Base-by-base conservation (phyloP, 805 yeast genomes). In the Metschnikowia gelsemii region DNA sequence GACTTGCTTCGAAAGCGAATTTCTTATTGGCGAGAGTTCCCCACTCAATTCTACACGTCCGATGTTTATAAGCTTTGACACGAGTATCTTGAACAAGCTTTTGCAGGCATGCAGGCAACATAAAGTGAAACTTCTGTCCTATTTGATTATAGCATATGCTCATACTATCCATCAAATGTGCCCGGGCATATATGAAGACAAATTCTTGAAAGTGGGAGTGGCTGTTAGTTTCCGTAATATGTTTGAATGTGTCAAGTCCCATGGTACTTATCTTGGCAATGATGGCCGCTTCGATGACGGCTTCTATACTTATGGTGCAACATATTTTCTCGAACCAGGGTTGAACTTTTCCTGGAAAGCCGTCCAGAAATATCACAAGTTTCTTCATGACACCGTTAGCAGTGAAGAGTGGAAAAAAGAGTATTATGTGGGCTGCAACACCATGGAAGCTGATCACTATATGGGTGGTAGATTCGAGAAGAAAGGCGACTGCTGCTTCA, bases 181-280 rank as follows among this genome's bases (percentile, higher is more conserved):
- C 14, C 44, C 44, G 2, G 39, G 39, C 4, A 21, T 33, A 8
- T 44, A 40, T 34, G 22, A 30, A 4, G 33, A 40, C 22, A 40
- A 40, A 21, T 40, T 19, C 21, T 40, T 40, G 32, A 44, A 32
- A 32, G 34, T 40, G 27, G 42, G 42, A 6, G 23, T 40, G 3
- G 44, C 47, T 2, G 47, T 19, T 18, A 44, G 47, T 24, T 44
- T 40, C 23, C 24, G 47, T 5, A 44, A 40, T 33, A 16, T 34
- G 5, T 37, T 29, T n/a, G 19, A 25, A 3, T 26, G 14, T 4
- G 32, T 44, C 23, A 32, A 40, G 24, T 26, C 43, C 17, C 47
- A 44, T 24, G 40, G 39, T 8, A 20, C 40, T 11, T 44, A 40
- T 26, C 38, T 28, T 18, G 38, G 43, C 17, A 19, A 40, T 13